phyloP scores from a whole-genome alignment of 2,329 filamentous ascomycete species.

The Blastomyces silverae region DNA sequence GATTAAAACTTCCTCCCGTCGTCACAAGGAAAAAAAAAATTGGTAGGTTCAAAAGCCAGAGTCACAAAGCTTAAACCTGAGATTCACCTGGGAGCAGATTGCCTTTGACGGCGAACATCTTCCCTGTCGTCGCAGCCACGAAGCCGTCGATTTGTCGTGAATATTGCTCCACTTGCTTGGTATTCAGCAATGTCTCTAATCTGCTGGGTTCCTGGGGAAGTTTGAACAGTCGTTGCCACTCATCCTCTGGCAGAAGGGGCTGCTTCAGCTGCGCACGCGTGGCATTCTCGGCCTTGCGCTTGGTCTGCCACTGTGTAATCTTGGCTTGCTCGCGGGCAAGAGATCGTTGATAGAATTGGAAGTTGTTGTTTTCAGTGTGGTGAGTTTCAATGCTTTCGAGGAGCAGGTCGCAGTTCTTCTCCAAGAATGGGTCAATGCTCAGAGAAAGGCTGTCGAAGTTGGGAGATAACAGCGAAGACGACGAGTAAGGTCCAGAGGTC shows the following conservation, averaged over 20 bases:
- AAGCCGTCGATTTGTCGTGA: slow-evolving; percentile 95
- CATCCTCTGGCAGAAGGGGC: slow-evolving; percentile 80
- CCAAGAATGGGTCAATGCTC: slow-evolving; percentile 92
- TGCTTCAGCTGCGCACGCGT: slow-evolving; percentile 81
- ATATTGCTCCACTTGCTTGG: slow-evolving; percentile 95
- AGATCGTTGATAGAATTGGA: slow-evolving; percentile 93
- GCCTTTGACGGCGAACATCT: slow-evolving; percentile 94
- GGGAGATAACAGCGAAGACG: slow-evolving; percentile 64
- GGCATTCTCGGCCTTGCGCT: slow-evolving; percentile 94
- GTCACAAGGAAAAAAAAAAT: slow-evolving; percentile 13
- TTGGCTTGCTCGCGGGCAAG: slow-evolving; percentile 90
- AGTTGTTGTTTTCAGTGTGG: slow-evolving; percentile 98
- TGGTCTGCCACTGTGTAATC: slow-evolving; percentile 92
- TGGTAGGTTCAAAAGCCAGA: slow-evolving; percentile 10
- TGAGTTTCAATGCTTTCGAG: slow-evolving; percentile 96
- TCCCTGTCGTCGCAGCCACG: slow-evolving; percentile 80
- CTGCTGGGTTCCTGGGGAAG: slow-evolving; percentile 89
- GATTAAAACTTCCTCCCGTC: not conserved
- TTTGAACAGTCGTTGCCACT: slow-evolving; percentile 98
- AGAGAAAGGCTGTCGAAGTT: slow-evolving; percentile 87
- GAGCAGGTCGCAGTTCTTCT: slow-evolving; percentile 95
- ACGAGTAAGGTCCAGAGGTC: slow-evolving; percentile 55
- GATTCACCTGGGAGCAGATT: slow-evolving; percentile 55
- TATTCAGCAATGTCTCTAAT: slow-evolving; percentile 89
- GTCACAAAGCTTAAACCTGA: slow-evolving; percentile 22